Evolutionary conservation across 176 grass and related monocot species (phyloP), one percentile per base, ranked within the genome.

Genomic region (Aegilops longissima): DNA sequence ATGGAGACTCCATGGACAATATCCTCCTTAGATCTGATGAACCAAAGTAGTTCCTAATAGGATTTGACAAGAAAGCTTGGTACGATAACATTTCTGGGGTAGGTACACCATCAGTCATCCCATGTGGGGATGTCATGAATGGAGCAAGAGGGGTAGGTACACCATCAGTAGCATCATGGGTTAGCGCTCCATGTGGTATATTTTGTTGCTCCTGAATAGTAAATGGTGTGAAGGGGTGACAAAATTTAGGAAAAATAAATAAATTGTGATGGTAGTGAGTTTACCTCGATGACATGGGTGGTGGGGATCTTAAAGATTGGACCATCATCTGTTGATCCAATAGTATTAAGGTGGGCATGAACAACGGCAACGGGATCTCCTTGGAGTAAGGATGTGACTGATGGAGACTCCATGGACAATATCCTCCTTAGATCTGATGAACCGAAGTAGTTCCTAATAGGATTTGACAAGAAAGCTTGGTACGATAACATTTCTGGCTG

Each of bases 291-390:
- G 35, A 30, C 5, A 12, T 6, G n/a, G 14, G 3, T 45, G 30
- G 24, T 61, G 10, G n/a, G n/a, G 34, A 51, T 33, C 17, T 68
- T 1, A 33, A 67, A 84, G 3, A 61, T 33, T 47, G 54, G 56
- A 12, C 79, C 78, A 65, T 9, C 35, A 12, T 80, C 36, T 38
- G 40, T 3, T 7, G 27, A 8, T 44, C 63, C 16, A 33, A 12
- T 30, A 23, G 56, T 64, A 44, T 44, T 51, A 13, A 68, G 42
- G 29, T 67, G 64, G 12, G 82, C 71, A 76, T 84, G 78, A 80
- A 80, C 36, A 18, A 80, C n/a, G 0, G 78, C 78, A 1, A 44
- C 0, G 7, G 36, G 36, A 11, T 80, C 78, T 44, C 78, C 78
- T 63, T 65, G 78, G n/a, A 80, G 36, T 61, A 80, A 29, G 1